A percentile compares a stretch with the other conserved stretches of the same genome.
Conservation (phyloP, 371 early-diverging fungal genomes). For the Smittium culicis region DNA sequence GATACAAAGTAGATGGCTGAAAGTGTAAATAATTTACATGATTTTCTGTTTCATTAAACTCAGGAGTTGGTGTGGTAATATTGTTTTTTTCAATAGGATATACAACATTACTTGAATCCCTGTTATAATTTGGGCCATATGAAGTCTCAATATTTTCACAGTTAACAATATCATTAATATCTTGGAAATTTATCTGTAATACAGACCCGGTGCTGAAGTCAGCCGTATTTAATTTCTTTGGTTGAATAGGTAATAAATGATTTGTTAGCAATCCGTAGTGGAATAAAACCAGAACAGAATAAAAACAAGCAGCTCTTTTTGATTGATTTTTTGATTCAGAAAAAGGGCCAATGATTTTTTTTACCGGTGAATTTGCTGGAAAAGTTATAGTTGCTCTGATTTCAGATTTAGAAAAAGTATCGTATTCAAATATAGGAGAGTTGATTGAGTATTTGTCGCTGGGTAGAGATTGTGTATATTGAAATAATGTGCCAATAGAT, state of each 20-base stretch:
- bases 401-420: too few relatives aligned
- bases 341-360: slow-evolving; percentile 37
- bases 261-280: slow-evolving; percentile 52
- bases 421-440: too few relatives aligned
- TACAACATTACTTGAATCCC: neutral
- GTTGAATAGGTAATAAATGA: slow-evolving; percentile 42
- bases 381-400: slow-evolving; percentile 40
- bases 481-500: neutral
- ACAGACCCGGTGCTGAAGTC: neutral
- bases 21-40: too few relatives aligned
- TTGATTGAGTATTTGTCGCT: too few relatives aligned
- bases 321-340: slow-evolving; percentile 48
- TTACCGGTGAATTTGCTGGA: slow-evolving; percentile 52
- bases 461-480: too few relatives aligned
- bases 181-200: neutral
- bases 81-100: neutral
- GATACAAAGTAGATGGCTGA: too few relatives aligned
- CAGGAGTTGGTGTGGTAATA: neutral
- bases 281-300: slow-evolving; percentile 51
- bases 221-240: neutral
- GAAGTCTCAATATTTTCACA: neutral
- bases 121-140: neutral
- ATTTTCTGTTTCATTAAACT: neutral
- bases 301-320: slow-evolving; percentile 54
- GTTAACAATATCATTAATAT: slow-evolving; percentile 5